Evolutionary conservation across 2,329 filamentous ascomycete genomes (phyloP).

Genomic region (Stagonosporopsis chrysanthemi): DNA sequence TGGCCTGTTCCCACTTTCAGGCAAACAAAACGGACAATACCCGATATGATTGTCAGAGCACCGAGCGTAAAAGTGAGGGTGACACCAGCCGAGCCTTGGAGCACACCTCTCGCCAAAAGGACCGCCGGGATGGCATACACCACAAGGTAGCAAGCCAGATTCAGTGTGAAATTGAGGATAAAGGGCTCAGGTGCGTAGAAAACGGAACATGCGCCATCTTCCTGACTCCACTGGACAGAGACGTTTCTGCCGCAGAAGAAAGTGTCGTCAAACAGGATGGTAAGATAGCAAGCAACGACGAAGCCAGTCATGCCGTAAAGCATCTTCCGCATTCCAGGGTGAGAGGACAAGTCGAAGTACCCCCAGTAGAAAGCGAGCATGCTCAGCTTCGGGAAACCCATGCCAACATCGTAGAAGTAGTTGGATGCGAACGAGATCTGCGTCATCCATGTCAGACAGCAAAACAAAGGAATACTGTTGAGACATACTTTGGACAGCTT

Average conservation of each 20-base stretch:
- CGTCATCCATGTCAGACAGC: background rate
- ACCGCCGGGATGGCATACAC: slow-evolving; percentile 27
- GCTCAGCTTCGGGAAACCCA: slow-evolving; percentile 36
- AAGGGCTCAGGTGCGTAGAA: slow-evolving; percentile 35
- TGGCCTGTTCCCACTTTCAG: slow-evolving; percentile 33
- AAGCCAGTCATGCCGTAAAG: slow-evolving; percentile 30
- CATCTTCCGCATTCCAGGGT: slow-evolving; percentile 33
- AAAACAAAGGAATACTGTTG: background rate
- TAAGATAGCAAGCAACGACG: slow-evolving; percentile 29
- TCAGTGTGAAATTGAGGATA: slow-evolving; percentile 37
- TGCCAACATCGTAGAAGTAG: slow-evolving; percentile 37
- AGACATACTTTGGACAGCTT: slow-evolving; percentile 29
- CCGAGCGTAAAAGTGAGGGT: slow-evolving; percentile 27
- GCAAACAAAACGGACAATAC: slow-evolving; percentile 29
- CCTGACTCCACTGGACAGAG: slow-evolving; percentile 32
- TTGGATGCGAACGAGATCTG: slow-evolving; percentile 36
- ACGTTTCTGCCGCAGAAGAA: slow-evolving; percentile 32
- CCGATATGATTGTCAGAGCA: slow-evolving; percentile 27
- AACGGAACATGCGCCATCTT: slow-evolving; percentile 32
- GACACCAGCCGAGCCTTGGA: slow-evolving; percentile 22
- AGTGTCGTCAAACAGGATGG: slow-evolving; percentile 33
- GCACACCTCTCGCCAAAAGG: slow-evolving; percentile 20
- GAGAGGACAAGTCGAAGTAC: slow-evolving; percentile 28
- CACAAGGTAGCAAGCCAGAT: slow-evolving; percentile 30
- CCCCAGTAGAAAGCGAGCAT: slow-evolving; percentile 37